phyloP scores from a whole-genome alignment of 768 basidiomycete genomes.

The Royoungia palumana region DNA sequence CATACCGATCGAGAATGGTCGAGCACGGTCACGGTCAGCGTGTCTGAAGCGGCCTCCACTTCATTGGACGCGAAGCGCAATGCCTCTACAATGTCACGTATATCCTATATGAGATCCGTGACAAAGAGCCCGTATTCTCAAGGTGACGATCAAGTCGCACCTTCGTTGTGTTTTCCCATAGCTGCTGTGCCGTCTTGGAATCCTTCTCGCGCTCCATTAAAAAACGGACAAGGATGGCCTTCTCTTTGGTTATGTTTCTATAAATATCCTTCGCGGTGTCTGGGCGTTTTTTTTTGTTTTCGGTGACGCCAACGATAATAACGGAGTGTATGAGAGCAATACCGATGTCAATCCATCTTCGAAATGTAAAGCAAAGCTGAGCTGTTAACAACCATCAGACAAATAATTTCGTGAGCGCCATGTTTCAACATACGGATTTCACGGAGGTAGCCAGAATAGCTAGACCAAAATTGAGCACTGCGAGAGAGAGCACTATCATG shows the following conservation, averaged over 20 bases:
- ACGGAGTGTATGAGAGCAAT: conserved; percentile 13
- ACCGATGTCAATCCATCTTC: conserved; percentile 76
- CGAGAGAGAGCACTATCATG: conserved; percentile 60
- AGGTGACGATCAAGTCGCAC: conserved; percentile 13
- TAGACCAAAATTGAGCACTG: conserved; percentile 83
- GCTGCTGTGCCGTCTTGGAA: conserved; percentile 24
- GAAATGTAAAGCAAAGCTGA: conserved; percentile 73
- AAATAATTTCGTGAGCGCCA: conserved; percentile 1
- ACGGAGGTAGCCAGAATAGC: conserved; percentile 78
- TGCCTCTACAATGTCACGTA: conserved; percentile 24
- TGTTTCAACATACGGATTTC: conserved; percentile 60
- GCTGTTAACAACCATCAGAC: conserved; percentile 42
- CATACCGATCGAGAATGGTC: conserved; percentile 23
- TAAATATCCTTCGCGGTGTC: conserved; percentile 67
- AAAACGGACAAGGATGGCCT: conserved; percentile 46
- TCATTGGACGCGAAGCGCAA: conserved; percentile 18
- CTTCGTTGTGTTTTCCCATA: conserved; percentile 30
- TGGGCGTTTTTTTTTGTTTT: conserved; percentile 22
- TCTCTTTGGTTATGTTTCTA: conserved; percentile 60
- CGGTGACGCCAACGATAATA: conserved; percentile 5
- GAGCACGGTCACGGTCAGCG: conserved; percentile 8
- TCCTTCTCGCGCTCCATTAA: conserved; percentile 44
- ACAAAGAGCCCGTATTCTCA: conserved; percentile 1
- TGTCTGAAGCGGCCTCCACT: conserved; percentile 23
- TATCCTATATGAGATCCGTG: conserved; percentile 20